Evolutionary conservation across 2,329 filamentous ascomycete genomes (phyloP), one percentile per base, ranked within the genome.

Genomic region (Fusarium austroafricanum): DNA sequence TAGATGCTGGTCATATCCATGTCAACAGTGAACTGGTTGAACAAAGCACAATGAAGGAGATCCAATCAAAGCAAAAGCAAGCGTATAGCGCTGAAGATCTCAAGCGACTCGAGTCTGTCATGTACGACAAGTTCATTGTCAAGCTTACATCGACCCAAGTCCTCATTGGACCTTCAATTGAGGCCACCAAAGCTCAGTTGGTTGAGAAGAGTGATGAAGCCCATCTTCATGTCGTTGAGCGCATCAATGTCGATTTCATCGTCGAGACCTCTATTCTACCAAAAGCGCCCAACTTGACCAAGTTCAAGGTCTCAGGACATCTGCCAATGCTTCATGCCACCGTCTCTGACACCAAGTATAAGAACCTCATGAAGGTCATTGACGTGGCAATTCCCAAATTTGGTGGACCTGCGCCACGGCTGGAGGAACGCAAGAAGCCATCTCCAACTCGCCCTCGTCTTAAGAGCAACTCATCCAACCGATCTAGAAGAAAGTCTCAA

Each of bases 191-290:
- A 75, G 86, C 89, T 6, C 93, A 97, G 71, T 84, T 99, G 5
- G 86, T 87, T 14, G 84, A 89, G 28, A 87, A 88, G 65, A 87
- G 90, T 26, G 87, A 91, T 9, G 84, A 86, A 2, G 90, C 90
- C 57, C 90, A 90, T 66, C 86, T 96, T 69, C 95, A 98, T 76
- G 89, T 99, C 55, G 93, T 99, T 35, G 95, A 99, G 77, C 90
- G 93, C 69, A 99, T 99, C 82, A 99, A 97, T 71, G 92, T 99
- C 72, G 93, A 98, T 77, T 98, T 99, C 77, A 89, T 94, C 12
- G 89, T 99, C n/a, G 94, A 97, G 77, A 91, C 92, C 20, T 99
- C 94, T 10, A 99, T 99, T 71, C 83, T 99, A n/a, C 96, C 96
- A 1, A 97, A 97, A 76, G 93, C 93, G 1, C 92, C 95, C 0